Base-by-base conservation (phyloP, 2,329 filamentous ascomycete genomes). In the Neonectria punicea region DNA sequence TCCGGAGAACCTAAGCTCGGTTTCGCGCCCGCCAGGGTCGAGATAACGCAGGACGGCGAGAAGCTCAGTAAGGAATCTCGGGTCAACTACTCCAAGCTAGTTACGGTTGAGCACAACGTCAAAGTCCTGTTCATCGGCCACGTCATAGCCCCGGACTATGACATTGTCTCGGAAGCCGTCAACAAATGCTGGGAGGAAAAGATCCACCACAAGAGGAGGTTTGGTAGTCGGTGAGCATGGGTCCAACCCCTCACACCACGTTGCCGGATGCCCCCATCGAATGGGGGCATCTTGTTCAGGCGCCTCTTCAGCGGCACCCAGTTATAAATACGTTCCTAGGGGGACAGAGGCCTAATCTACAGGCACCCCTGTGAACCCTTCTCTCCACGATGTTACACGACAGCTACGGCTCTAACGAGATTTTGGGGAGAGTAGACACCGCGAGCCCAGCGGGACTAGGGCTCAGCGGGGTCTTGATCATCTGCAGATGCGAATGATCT, bases 71-170 rank as follows among this genome's bases (percentile, higher is more conserved):
- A 69, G 32, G 82, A 85, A 65, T 89, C 87, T 13, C 83, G 87
- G 5, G 81, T 88, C 68, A 88, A 89, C 75, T 89, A 88, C 73
- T 83, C 85, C 5, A 88, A 88, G 67, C 77, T 86, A 6, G 80
- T 83, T 30, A 86, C 85, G 3, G 79, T 89, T 28, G 85, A 88
- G 73, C 87, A 89, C 76, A 89, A 89, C 69, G 78, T 84, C 69
- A 83, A 80, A 50, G 85, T 89, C n/a, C 80, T 84, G 68, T 87
- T 89, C 70, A 84, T 89, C 56, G 87, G 87, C n/a, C 71, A 75
- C 5, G 79, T 89, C 16, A 60, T 72, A 3, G 59, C 69, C 1
- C 69, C 78, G 0, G 80, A 86, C 69, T 82, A 81, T 67, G 71
- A 81, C 0, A 76, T 76, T 9, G 81, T 87, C 32, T 70, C 70